A percentile compares a stretch with the other conserved stretches of the same genome.
Evolutionary conservation across 495 filamentous ascomycete genomes (phyloP).

Genomic region (Usnea hakonensis): DNA sequence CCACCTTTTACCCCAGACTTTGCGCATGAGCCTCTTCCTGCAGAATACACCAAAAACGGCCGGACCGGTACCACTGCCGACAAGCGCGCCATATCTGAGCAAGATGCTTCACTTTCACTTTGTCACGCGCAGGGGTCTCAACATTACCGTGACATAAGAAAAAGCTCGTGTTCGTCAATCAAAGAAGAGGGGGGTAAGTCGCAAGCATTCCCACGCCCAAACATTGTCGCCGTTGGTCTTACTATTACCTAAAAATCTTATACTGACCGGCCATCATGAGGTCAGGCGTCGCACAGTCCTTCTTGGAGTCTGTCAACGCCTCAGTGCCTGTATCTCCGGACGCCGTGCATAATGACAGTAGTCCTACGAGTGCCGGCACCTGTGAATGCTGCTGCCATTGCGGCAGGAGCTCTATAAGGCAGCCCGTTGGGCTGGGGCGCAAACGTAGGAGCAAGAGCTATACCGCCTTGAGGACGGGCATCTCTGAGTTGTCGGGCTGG

Average conservation of each 20-base stretch:
- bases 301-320: slow-evolving; percentile 58
- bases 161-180: slow-evolving; percentile 19
- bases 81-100: slow-evolving; percentile 22
- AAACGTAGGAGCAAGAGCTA: slow-evolving; percentile 65
- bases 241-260: slow-evolving; percentile 17
- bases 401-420: slow-evolving; percentile 65
- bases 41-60: slow-evolving; percentile 20
- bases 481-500: slow-evolving; percentile 41
- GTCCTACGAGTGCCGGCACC: slow-evolving; percentile 36
- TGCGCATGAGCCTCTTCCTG: slow-evolving; percentile 22
- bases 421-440: slow-evolving; percentile 52
- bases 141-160: slow-evolving; percentile 15
- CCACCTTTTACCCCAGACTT: slow-evolving; percentile 24
- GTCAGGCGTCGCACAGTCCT: slow-evolving; percentile 59
- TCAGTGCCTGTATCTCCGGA: slow-evolving; percentile 44
- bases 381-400: slow-evolving; percentile 63
- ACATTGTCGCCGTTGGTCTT: neutral
- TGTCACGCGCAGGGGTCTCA: slow-evolving; percentile 8
- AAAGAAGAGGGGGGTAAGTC: slow-evolving; percentile 23
- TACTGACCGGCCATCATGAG: slow-evolving; percentile 23
- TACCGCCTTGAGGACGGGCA: slow-evolving; percentile 52
- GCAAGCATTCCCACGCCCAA: neutral
- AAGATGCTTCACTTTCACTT: slow-evolving; percentile 1
- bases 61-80: slow-evolving; percentile 21
- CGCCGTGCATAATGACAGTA: slow-evolving; percentile 28